These are phyloP conservation scores for Plectranthus barbatus DNA, from an alignment of 257 asterid species.

Conservation along the genomic window DNA sequence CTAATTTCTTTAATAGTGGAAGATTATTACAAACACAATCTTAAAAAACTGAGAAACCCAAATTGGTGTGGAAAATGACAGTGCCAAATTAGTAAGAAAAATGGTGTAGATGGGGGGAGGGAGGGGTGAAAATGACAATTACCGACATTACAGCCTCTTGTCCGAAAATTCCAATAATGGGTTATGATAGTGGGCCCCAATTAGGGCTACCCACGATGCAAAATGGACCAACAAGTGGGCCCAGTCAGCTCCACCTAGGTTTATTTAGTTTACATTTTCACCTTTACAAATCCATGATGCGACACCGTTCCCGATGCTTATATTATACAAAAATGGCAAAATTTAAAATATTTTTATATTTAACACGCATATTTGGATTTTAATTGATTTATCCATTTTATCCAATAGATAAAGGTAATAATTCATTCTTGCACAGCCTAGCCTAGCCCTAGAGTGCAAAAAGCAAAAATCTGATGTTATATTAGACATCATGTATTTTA, in stretches of 20 bases:
- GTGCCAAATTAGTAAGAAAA: not conserved
- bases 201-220: slow-evolving; percentile 20
- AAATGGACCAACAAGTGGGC: slow-evolving; percentile 19
- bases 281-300: slow-evolving; percentile 17
- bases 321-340: not conserved
- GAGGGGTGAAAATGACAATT: slow-evolving; percentile 24
- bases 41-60: not conserved
- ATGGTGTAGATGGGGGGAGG: not conserved
- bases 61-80: not conserved
- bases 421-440: too few relatives aligned
- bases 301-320: slow-evolving; percentile 24
- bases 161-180: slow-evolving; percentile 23
- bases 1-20: not conserved
- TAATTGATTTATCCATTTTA: not conserved
- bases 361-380: not conserved
- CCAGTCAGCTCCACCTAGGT: slow-evolving; percentile 17
- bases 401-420: not conserved
- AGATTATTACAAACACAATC: too few relatives aligned
- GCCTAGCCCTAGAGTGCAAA: not conserved
- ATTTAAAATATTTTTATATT: not conserved
- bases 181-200: slow-evolving; percentile 17
- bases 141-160: slow-evolving; percentile 15
- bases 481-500: too few relatives aligned
- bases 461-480: not conserved
- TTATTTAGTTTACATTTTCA: not conserved